Conservation (phyloP, 2,329 filamentous ascomycete species). For the Botrytis medusae region DNA sequence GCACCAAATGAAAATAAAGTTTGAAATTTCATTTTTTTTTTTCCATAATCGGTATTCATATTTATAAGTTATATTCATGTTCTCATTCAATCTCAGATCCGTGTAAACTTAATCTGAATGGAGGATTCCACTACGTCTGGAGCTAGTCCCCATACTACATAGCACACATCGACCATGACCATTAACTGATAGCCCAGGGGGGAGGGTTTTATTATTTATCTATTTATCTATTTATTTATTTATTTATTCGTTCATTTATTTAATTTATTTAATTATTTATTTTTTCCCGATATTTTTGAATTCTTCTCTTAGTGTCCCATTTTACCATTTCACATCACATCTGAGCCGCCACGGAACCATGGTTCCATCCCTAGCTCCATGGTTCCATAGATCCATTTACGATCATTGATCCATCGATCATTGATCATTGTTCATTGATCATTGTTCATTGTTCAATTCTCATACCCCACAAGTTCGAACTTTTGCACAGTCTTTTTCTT, state of each 20-base stretch:
- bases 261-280: no score
- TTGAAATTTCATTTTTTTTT: background rate
- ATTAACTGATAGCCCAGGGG: background rate
- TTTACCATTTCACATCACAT: background rate
- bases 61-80: background rate
- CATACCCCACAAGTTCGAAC: conserved; percentile 35
- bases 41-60: background rate
- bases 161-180: background rate
- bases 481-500: background rate
- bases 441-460: background rate
- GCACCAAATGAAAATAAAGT: background rate
- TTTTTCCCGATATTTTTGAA: no score
- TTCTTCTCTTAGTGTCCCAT: background rate
- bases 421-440: background rate
- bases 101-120: background rate
- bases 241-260: no score
- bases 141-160: background rate
- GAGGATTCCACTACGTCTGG: background rate
- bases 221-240: background rate
- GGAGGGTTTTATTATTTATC: background rate
- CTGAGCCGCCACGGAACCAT: conserved; percentile 5
- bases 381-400: background rate
- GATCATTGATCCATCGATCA: background rate
- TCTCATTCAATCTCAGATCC: background rate
- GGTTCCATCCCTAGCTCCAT: background rate